Conservation (phyloP, 768 basidiomycete species). For the Mycena sanguinolenta region DNA sequence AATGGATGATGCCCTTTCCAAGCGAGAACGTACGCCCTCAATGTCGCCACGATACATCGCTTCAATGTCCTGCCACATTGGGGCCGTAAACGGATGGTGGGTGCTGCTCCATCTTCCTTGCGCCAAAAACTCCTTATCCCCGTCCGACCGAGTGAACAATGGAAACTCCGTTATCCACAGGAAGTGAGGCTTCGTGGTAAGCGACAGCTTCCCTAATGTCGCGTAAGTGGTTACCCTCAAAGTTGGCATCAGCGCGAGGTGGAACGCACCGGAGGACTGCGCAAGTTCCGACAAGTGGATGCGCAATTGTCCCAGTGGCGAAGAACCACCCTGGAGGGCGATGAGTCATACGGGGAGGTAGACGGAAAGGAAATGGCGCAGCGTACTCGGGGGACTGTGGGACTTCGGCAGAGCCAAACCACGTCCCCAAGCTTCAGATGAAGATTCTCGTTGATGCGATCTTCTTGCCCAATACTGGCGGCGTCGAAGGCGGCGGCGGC, state of each 20-base stretch:
- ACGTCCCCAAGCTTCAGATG: slow-evolving; percentile 64
- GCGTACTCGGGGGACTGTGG: slow-evolving; percentile 65
- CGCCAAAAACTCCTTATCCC: slow-evolving; percentile 89
- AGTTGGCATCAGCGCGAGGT: slow-evolving; percentile 19
- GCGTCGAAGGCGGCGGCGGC: slow-evolving; percentile 40
- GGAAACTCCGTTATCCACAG: slow-evolving; percentile 98
- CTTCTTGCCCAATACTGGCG: slow-evolving; percentile 43
- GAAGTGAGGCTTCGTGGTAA: slow-evolving; percentile 79
- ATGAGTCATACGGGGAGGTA: slow-evolving; percentile 39
- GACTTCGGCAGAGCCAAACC: slow-evolving; percentile 70
- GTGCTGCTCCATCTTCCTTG: slow-evolving; percentile 92
- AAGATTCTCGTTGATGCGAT: slow-evolving; percentile 56
- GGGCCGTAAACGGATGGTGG: slow-evolving; percentile 97
- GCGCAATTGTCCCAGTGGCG: slow-evolving; percentile 80
- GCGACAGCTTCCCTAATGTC: slow-evolving; percentile 65
- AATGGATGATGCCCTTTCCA: neutral
- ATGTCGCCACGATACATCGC: slow-evolving; percentile 80
- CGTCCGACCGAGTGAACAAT: slow-evolving; percentile 87
- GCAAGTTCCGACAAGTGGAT: slow-evolving; percentile 77
- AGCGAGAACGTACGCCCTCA: slow-evolving; percentile 57
- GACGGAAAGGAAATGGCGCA: slow-evolving; percentile 25
- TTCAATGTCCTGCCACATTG: slow-evolving; percentile 90
- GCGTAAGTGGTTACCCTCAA: slow-evolving; percentile 27
- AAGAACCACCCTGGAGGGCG: slow-evolving; percentile 82
- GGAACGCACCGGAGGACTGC: slow-evolving; percentile 66